Conservation (phyloP, 371 early-diverging fungal species). For the Mucor velutinosus region DNA sequence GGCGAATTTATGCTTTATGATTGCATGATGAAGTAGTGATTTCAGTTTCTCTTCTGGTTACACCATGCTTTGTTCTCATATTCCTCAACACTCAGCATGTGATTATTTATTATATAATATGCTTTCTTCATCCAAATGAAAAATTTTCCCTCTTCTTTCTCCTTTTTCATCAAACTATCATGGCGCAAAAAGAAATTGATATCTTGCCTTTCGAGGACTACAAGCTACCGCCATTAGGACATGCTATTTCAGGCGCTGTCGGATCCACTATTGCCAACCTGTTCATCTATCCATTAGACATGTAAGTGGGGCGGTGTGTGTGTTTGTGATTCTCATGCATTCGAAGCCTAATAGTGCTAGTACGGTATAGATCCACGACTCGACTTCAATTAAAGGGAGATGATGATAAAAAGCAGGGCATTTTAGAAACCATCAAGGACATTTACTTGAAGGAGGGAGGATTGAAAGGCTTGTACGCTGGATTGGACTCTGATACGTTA, state of each 20-base stretch:
- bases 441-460: constrained; percentile 58
- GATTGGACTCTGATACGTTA: constrained; percentile 57
- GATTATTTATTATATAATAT: not conserved
- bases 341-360: not conserved
- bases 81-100: constrained; percentile 3
- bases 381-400: constrained; percentile 42
- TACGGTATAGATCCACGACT: constrained; percentile 40
- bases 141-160: not conserved
- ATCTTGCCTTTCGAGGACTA: constrained; percentile 51
- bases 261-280: constrained; percentile 61
- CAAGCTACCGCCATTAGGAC: constrained; percentile 61
- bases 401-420: constrained; percentile 23
- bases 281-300: constrained; percentile 65
- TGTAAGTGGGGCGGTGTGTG: constrained; percentile 27
- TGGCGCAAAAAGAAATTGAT: constrained; percentile 3
- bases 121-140: not conserved
- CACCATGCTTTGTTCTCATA: not conserved
- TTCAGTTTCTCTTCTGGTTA: not conserved
- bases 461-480: constrained; percentile 55
- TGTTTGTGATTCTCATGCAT: not conserved
- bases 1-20: not conserved
- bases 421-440: constrained; percentile 43
- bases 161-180: not conserved
- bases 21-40: not conserved
- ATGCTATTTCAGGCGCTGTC: constrained; percentile 63